Conservation (phyloP, 345 rosid genomes). For the Eucalyptus grandis region DNA sequence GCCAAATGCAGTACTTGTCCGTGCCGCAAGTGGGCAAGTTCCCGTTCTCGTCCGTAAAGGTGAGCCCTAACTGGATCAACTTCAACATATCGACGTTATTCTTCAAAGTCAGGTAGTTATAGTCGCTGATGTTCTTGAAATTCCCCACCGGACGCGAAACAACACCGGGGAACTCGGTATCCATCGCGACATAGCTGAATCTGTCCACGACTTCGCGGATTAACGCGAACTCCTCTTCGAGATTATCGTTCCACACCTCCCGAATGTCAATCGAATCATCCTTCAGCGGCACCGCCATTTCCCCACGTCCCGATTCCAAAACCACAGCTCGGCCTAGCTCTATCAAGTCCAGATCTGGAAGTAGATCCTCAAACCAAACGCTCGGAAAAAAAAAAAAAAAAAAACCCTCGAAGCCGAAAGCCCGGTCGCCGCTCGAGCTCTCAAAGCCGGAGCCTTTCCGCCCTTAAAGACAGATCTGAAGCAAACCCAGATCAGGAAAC, state of each 20-base stretch:
- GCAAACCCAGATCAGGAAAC: background rate
- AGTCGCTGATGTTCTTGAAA: slow-evolving; percentile 73
- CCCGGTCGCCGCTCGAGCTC: background rate
- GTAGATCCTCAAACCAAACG: background rate
- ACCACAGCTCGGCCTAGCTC: background rate
- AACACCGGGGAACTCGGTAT: slow-evolving; percentile 92
- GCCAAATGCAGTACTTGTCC: slow-evolving; percentile 70
- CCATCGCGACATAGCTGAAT: slow-evolving; percentile 63
- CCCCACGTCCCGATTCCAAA: background rate
- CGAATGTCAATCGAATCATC: slow-evolving; percentile 61
- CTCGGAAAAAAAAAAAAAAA: background rate
- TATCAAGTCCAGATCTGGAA: background rate
- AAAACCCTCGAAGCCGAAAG: background rate
- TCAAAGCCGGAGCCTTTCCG: background rate
- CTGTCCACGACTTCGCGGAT: slow-evolving; percentile 72
- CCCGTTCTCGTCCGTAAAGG: slow-evolving; percentile 69
- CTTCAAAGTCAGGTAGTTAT: slow-evolving; percentile 66
- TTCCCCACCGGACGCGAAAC: slow-evolving; percentile 68
- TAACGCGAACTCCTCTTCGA: slow-evolving; percentile 62
- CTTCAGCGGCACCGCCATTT: slow-evolving; percentile 46
- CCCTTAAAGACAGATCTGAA: background rate
- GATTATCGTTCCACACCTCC: slow-evolving; percentile 83
- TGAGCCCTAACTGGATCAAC: slow-evolving; percentile 72
- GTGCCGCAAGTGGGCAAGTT: slow-evolving; percentile 78
- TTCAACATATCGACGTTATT: slow-evolving; percentile 81